Conservation (phyloP, 192 early-diverging fungal genomes). For the Rhizoclosmatium globosum region DNA sequence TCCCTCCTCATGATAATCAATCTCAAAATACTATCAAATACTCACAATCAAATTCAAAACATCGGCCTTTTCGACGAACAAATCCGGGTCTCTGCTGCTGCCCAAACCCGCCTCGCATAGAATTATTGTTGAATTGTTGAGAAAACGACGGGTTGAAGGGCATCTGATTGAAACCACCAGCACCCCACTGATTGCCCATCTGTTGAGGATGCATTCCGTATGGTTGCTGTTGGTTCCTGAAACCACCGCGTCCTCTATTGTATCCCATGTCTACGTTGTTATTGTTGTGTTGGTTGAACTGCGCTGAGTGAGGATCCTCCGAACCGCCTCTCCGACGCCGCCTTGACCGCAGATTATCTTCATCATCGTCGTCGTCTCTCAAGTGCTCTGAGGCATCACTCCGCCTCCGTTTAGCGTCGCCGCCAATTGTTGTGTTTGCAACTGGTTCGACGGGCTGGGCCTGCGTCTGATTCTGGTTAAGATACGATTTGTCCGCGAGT, state of each 20-base stretch:
- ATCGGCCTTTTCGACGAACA: conserved; percentile 57
- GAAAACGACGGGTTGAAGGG: neutral
- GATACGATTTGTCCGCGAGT: conserved; percentile 54
- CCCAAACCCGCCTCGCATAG: neutral
- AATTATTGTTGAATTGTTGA: conserved; percentile 21
- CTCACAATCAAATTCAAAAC: conserved; percentile 82
- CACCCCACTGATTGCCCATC: no score
- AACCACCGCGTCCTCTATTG: no score
- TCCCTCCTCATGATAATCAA: neutral
- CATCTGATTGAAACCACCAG: neutral
- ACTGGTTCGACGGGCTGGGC: neutral
- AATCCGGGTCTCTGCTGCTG: conserved; percentile 31
- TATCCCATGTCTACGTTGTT: no score
- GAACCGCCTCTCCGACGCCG: neutral
- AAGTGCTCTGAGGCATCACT: neutral
- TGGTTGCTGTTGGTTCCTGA: no score
- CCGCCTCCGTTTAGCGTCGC: neutral
- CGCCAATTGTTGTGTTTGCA: neutral
- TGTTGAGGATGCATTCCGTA: no score
- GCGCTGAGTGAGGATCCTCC: neutral
- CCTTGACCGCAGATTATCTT: neutral
- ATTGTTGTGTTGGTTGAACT: no score
- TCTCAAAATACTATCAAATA: neutral
- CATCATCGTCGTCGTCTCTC: conserved; percentile 19
- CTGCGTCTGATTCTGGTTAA: conserved; percentile 11